Conservation (phyloP, 805 yeast genomes). For the Candida methanosorbosa region DNA sequence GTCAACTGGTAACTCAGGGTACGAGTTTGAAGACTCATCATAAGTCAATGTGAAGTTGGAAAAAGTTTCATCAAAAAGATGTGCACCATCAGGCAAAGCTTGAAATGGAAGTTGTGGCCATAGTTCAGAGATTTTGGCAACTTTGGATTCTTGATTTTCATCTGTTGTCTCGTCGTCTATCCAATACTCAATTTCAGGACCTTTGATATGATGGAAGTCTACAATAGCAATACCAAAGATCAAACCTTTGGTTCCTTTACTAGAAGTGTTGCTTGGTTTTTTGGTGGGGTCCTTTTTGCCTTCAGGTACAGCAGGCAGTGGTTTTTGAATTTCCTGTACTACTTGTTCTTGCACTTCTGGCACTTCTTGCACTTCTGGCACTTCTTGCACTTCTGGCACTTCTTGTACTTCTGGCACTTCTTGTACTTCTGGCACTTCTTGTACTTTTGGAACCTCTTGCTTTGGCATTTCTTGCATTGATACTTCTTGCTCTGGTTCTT, state of each 20-base stretch:
- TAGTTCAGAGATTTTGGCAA: slow-evolving; percentile 28
- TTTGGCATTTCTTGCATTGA: not conserved
- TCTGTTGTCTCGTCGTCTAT: slow-evolving; percentile 31
- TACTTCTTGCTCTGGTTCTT: not conserved
- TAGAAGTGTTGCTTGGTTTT: too few species aligned
- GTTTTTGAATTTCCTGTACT: too few species aligned
- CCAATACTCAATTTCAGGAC: slow-evolving; percentile 96
- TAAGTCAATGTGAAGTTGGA: slow-evolving; percentile 80
- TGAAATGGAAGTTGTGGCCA: slow-evolving; percentile 93
- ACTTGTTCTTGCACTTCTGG: too few species aligned
- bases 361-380: too few species aligned
- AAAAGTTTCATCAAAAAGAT: slow-evolving; percentile 86
- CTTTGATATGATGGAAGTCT: slow-evolving; percentile 85
- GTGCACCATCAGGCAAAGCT: slow-evolving; percentile 94
- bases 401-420: too few species aligned
- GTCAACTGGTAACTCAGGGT: slow-evolving; percentile 37
- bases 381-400: too few species aligned
- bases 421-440: too few species aligned
- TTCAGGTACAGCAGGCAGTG: not conserved
- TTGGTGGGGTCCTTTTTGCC: too few species aligned
- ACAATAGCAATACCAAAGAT: slow-evolving; percentile 83
- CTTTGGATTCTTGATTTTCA: slow-evolving; percentile 24
- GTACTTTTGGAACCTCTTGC: too few species aligned
- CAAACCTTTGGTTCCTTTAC: too few species aligned
- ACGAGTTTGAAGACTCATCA: slow-evolving; percentile 40